Conservation (phyloP, 768 basidiomycete genomes). For the Chlorophyllum brunneum region DNA sequence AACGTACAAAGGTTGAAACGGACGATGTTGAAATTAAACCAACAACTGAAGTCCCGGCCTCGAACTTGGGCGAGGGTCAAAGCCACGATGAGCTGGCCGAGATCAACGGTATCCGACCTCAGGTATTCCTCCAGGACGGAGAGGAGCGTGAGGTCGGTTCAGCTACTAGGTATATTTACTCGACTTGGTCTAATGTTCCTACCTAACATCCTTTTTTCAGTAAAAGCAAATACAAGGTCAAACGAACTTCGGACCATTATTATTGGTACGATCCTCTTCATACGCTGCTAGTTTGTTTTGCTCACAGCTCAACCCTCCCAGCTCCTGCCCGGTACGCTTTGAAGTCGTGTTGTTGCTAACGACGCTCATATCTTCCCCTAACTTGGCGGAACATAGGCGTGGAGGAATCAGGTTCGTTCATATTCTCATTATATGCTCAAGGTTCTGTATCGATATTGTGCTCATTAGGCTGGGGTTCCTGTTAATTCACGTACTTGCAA, state of each 20-base stretch:
- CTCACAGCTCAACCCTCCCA: conserved; percentile 9
- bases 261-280: conserved; percentile 27
- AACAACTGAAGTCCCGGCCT: not conserved
- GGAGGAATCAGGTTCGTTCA: conserved; percentile 22
- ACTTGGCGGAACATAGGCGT: conserved; percentile 22
- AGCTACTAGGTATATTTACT: conserved; percentile 26
- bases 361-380: not conserved
- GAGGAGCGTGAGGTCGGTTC: conserved; percentile 45
- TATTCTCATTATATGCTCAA: not conserved
- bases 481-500: conserved; percentile 42
- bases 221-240: conserved; percentile 32
- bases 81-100: conserved; percentile 5
- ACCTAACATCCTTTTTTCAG: conserved; percentile 14
- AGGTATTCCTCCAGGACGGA: conserved; percentile 41
- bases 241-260: conserved; percentile 37
- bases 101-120: conserved; percentile 50
- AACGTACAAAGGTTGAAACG: not conserved
- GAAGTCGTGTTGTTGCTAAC: not conserved
- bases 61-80: not conserved
- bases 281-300: not conserved
- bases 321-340: conserved; percentile 30
- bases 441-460: not conserved
- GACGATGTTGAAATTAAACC: too few species aligned
- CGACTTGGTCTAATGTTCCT: not conserved
- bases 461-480: conserved; percentile 17